phyloP scores from a whole-genome alignment of 345 rosid species.

The Camelina sativa region DNA sequence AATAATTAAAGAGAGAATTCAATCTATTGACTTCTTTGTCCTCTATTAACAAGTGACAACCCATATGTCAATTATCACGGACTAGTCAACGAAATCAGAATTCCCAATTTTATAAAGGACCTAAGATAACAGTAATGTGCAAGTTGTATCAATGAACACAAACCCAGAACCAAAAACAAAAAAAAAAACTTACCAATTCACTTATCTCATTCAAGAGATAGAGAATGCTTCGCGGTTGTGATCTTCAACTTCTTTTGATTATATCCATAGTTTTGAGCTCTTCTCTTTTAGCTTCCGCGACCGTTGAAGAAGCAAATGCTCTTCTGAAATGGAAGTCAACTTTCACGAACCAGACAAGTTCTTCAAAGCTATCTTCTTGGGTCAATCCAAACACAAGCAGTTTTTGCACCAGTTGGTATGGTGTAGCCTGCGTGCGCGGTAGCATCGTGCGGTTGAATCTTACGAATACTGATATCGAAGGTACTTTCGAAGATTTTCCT shows the following conservation, averaged over 20 bases:
- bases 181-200: neutral
- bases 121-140: neutral
- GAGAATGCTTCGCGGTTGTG: slow-evolving; percentile 2
- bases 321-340: slow-evolving; percentile 46
- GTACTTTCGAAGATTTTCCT: slow-evolving; percentile 52
- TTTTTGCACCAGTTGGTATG: slow-evolving; percentile 47
- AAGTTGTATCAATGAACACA: neutral
- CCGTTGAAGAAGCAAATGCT: slow-evolving; percentile 41
- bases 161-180: slow-evolving; percentile 13
- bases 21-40: slow-evolving; percentile 13
- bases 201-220: neutral
- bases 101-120: slow-evolving; percentile 1
- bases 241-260: slow-evolving; percentile 33
- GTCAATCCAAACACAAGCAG: slow-evolving; percentile 35
- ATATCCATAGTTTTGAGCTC: slow-evolving; percentile 25
- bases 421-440: slow-evolving; percentile 40
- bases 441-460: slow-evolving; percentile 46
- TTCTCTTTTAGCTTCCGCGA: slow-evolving; percentile 21
- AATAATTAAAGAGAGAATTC: neutral
- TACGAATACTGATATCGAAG: slow-evolving; percentile 39
- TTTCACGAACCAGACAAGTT: slow-evolving; percentile 43
- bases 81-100: slow-evolving; percentile 7
- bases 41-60: slow-evolving; percentile 3
- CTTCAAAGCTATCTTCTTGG: slow-evolving; percentile 40
- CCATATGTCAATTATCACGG: slow-evolving; percentile 8